phyloP scores from a whole-genome alignment of 1,284 basidiomycete genomes.

The Microbotryum lychnidis-dioicae region DNA sequence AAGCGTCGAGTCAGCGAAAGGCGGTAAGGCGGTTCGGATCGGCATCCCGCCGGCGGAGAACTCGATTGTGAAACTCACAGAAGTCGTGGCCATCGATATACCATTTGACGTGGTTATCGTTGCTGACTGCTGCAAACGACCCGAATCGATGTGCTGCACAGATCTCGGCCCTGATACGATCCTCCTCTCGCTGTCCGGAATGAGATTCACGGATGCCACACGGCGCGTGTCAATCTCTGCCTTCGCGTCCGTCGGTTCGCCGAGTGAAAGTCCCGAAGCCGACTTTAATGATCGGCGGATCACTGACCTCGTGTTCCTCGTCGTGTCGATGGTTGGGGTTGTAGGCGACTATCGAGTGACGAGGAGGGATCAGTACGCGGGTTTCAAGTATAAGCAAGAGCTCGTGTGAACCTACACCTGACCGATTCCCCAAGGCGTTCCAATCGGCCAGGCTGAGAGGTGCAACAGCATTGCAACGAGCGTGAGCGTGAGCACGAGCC shows the following conservation, averaged over 20 bases:
- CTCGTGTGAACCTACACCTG: too few species aligned
- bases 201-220: slow-evolving; percentile 1
- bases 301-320: slow-evolving; percentile 37
- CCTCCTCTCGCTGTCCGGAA: slow-evolving; percentile 45
- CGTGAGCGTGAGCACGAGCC: too few species aligned
- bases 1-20: too few species aligned
- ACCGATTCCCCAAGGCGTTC: too few species aligned
- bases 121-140: slow-evolving; percentile 66
- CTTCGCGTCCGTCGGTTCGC: slow-evolving; percentile 41
- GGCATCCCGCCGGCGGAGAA: background rate
- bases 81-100: slow-evolving; percentile 50
- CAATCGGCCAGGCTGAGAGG: too few species aligned
- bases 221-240: slow-evolving; percentile 29
- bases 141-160: slow-evolving; percentile 69
- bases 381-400: too few species aligned
- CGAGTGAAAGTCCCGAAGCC: background rate
- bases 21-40: too few species aligned
- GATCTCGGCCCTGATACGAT: slow-evolving; percentile 60
- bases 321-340: slow-evolving; percentile 60
- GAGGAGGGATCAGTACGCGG: too few species aligned
- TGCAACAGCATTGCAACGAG: too few species aligned
- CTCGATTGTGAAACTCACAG: background rate
- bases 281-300: background rate
- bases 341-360: background rate
- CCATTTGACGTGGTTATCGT: slow-evolving; percentile 76